A percentile compares a stretch with the other conserved stretches of the same genome.
Conservation (phyloP, 2,329 filamentous ascomycete species). For the Coniosporium tulheliwenetii region DNA sequence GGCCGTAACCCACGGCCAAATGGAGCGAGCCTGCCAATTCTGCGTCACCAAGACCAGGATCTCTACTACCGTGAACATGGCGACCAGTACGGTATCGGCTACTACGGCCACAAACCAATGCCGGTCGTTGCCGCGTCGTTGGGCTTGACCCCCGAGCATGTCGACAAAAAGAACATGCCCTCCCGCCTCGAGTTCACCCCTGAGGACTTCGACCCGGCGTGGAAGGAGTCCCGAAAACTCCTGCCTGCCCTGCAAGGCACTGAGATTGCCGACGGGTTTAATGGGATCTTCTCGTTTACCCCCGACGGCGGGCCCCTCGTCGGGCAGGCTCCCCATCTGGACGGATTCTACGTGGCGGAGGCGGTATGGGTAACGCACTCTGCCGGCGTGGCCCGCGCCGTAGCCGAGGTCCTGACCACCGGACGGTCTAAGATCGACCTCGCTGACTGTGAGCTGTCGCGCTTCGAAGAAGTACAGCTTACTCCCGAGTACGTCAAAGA, state of each 20-base stretch:
- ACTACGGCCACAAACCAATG: slow-evolving; percentile 47
- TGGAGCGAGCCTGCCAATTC: slow-evolving; percentile 39
- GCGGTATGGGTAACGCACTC: slow-evolving; percentile 54
- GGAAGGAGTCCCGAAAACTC: slow-evolving; percentile 39
- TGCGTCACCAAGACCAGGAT: slow-evolving; percentile 47
- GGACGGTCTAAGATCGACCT: slow-evolving; percentile 41
- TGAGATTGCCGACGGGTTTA: slow-evolving; percentile 44
- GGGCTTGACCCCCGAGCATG: slow-evolving; percentile 30
- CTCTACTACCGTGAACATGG: slow-evolving; percentile 52
- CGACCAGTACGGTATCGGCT: slow-evolving; percentile 46
- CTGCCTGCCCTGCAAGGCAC: slow-evolving; percentile 35
- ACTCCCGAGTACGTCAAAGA: slow-evolving; percentile 39
- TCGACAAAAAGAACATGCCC: slow-evolving; percentile 46
- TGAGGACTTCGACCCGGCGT: slow-evolving; percentile 45
- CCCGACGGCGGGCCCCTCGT: slow-evolving; percentile 47
- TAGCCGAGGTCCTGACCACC: slow-evolving; percentile 42
- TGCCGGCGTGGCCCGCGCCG: slow-evolving; percentile 43
- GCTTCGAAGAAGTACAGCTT: slow-evolving; percentile 47
- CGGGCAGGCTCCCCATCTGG: slow-evolving; percentile 40
- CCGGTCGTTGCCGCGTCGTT: slow-evolving; percentile 40
- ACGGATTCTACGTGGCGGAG: slow-evolving; percentile 49
- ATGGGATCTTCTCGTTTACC: slow-evolving; percentile 51
- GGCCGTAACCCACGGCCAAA: slow-evolving; percentile 28
- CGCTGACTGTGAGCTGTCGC: slow-evolving; percentile 41
- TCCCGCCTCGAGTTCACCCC: slow-evolving; percentile 44